Evolutionary conservation across 2,329 filamentous ascomycete species (phyloP).

Genomic region (Lomentospora prolificans): DNA sequence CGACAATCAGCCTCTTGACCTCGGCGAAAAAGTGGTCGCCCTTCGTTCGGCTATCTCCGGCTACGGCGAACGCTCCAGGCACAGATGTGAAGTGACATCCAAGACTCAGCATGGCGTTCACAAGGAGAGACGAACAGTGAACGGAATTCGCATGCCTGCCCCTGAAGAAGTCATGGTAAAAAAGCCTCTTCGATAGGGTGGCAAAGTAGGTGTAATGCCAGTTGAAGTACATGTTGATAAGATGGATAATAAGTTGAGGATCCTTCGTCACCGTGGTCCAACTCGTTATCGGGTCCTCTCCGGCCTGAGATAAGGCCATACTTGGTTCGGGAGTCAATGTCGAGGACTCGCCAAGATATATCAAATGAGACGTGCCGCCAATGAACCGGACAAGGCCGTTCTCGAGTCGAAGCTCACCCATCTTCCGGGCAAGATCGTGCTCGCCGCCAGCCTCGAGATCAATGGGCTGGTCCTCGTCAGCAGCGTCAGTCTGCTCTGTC

Average conservation of each 20-base stretch:
- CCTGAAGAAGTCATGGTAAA: constrained; percentile 73
- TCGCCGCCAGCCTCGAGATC: constrained; percentile 46
- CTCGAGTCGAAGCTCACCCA: constrained; percentile 81
- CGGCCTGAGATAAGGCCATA: constrained; percentile 34
- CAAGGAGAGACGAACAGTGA: constrained; percentile 81
- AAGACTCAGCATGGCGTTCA: constrained; percentile 87
- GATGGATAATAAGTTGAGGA: constrained; percentile 66
- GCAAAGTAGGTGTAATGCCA: constrained; percentile 98
- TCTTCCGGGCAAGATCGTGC: constrained; percentile 77
- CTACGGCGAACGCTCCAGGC: constrained; percentile 58
- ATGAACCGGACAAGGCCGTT: constrained; percentile 86
- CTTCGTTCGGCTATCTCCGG: constrained; percentile 71
- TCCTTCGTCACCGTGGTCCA: constrained; percentile 86
- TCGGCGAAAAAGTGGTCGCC: constrained; percentile 95
- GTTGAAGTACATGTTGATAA: constrained; percentile 95
- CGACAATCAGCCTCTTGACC: constrained; percentile 78
- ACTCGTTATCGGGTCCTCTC: constrained; percentile 63
- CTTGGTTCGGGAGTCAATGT: constrained; percentile 29
- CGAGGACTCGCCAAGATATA: constrained; percentile 56
- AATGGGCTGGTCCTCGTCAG: constrained; percentile 29
- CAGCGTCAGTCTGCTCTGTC: constrained; percentile 21
- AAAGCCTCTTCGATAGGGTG: constrained; percentile 74
- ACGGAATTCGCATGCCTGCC: constrained; percentile 54
- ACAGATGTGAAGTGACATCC: constrained; percentile 87
- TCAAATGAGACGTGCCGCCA: constrained; percentile 86